These are phyloP conservation scores for Platanthera guangdongensis DNA, from an alignment of 106 monocot species.

Conservation along the genomic window DNA sequence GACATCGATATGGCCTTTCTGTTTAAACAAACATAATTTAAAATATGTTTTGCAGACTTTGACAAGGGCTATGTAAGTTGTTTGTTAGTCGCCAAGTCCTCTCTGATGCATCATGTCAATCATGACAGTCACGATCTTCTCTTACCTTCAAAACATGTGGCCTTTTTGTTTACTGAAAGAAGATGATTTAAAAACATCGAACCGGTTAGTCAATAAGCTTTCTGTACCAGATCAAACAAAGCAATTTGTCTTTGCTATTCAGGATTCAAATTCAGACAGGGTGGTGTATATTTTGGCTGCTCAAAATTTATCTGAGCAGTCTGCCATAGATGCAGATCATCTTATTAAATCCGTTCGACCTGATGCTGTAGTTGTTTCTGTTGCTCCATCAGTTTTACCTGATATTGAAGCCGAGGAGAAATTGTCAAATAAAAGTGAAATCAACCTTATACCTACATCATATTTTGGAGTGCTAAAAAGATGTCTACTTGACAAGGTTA, in stretches of 20 bases:
- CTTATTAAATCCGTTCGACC: slow-evolving; percentile 61
- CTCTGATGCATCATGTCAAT: background rate
- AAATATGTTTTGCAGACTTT: background rate
- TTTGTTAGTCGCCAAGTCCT: background rate
- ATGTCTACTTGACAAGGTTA: slow-evolving; percentile 53
- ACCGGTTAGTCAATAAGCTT: slow-evolving; percentile 36
- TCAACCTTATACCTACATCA: slow-evolving; percentile 56
- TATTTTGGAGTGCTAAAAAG: slow-evolving; percentile 52
- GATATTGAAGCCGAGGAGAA: slow-evolving; percentile 60
- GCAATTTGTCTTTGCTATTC: slow-evolving; percentile 61
- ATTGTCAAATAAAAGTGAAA: slow-evolving; percentile 11
- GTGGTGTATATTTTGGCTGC: slow-evolving; percentile 56
- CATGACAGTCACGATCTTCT: slow-evolving; percentile 34
- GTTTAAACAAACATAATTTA: background rate
- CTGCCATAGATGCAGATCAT: slow-evolving; percentile 49
- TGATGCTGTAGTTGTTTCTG: slow-evolving; percentile 57
- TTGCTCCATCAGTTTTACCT: slow-evolving; percentile 37
- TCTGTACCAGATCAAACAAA: slow-evolving; percentile 65
- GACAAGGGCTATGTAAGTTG: background rate
- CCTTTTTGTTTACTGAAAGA: slow-evolving; percentile 54
- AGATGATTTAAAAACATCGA: slow-evolving; percentile 66
- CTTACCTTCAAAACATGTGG: slow-evolving; percentile 36
- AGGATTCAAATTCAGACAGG: slow-evolving; percentile 27
- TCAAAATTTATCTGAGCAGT: slow-evolving; percentile 57
- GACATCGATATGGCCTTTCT: background rate